Percentiles rank a stretch among this genome's conserved stretches.
Conservation (phyloP, 2,329 filamentous ascomycete genomes). For the Aureobasidium sp. region DNA sequence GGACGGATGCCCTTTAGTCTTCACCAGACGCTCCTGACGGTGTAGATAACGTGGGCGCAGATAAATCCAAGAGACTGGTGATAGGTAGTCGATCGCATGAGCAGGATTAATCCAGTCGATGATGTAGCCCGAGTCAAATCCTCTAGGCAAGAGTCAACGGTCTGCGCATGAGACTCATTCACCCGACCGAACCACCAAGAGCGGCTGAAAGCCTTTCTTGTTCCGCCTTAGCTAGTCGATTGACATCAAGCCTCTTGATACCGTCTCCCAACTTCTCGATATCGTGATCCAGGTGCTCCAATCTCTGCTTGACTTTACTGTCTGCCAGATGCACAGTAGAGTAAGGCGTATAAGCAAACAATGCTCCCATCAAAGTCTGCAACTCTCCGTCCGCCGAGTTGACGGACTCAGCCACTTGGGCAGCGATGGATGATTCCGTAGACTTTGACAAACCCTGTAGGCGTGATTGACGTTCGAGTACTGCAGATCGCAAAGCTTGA, state of each 20-base stretch:
- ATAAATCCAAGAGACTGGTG: no score
- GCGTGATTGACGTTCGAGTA: slow-evolving; percentile 27
- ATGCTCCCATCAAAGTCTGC: slow-evolving; percentile 27
- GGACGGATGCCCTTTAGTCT: neutral
- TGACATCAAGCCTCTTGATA: slow-evolving; percentile 27
- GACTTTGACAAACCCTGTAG: slow-evolving; percentile 27
- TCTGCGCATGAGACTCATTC: no score
- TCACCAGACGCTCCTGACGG: neutral
- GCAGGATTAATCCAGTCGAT: no score
- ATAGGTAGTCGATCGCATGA: no score
- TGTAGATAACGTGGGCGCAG: no score
- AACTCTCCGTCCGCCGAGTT: slow-evolving; percentile 29
- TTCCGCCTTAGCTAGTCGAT: slow-evolving; percentile 17
- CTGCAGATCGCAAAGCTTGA: slow-evolving; percentile 19
- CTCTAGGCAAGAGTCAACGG: no score
- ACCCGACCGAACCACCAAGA: neutral
- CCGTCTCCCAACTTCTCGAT: slow-evolving; percentile 30
- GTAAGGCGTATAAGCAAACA: slow-evolving; percentile 28
- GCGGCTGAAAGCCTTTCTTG: slow-evolving; percentile 15
- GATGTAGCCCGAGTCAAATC: no score
- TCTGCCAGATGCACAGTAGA: slow-evolving; percentile 18
- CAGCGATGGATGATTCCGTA: slow-evolving; percentile 25
- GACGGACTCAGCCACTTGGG: slow-evolving; percentile 27
- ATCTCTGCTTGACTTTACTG: slow-evolving; percentile 18
- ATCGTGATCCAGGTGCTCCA: slow-evolving; percentile 29